Evolutionary conservation across 257 asterid species (phyloP).

Genomic region (Nicotiana undulata): DNA sequence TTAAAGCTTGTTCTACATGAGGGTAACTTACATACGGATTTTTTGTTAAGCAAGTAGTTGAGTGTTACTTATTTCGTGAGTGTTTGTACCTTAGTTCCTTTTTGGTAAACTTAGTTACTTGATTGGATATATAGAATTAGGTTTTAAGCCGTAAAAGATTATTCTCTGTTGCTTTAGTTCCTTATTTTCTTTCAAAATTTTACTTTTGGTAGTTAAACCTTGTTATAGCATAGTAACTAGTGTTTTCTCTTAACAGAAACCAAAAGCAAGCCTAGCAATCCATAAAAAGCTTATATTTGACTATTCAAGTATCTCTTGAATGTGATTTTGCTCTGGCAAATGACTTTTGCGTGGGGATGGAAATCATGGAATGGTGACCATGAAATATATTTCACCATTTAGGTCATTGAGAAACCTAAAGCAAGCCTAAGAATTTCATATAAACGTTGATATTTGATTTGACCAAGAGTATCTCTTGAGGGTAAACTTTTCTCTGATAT

Average conservation of each 20-base stretch:
- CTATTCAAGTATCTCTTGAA: background rate
- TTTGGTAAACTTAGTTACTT: background rate
- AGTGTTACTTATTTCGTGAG: background rate
- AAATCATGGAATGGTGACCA: background rate
- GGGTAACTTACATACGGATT: background rate
- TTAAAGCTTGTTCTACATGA: background rate
- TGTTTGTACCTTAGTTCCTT: background rate
- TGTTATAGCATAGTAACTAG: background rate
- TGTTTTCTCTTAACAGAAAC: background rate
- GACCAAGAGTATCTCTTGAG: background rate
- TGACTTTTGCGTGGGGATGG: background rate
- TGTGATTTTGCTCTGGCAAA: background rate
- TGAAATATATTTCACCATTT: background rate
- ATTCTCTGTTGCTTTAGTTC: background rate
- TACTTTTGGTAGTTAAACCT: background rate
- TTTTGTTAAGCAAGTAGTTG: background rate
- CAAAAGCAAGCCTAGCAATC: background rate
- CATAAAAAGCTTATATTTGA: background rate
- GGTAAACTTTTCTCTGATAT: background rate
- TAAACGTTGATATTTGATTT: background rate
- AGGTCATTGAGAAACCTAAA: background rate
- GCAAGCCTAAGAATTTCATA: background rate
- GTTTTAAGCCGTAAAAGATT: background rate
- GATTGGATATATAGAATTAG: background rate
- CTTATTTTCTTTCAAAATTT: background rate